Percentiles rank a stretch among this genome's conserved stretches.
These are phyloP conservation scores for Dioscorea zingiberensis DNA, from an alignment of 106 monocot genomes.

Conservation along the genomic window DNA sequence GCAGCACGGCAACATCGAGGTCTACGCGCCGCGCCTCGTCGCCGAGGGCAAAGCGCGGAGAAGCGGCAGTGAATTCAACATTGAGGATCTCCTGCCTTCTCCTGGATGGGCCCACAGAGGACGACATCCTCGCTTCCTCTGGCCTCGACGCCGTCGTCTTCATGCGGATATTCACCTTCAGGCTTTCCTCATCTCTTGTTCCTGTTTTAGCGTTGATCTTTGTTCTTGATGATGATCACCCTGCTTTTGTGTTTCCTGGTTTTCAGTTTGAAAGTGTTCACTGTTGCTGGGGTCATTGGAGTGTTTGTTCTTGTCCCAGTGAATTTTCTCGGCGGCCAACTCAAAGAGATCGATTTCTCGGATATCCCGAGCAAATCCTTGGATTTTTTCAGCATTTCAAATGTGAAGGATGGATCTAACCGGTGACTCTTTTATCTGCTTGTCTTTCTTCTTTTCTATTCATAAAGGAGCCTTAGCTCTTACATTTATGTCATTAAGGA, in stretches of 20 bases:
- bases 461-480: too few relatives aligned
- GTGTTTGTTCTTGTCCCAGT: conserved; percentile 77
- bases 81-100: conserved; percentile 67
- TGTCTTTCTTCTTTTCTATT: too few relatives aligned
- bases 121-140: conserved; percentile 46
- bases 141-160: conserved; percentile 94
- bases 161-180: conserved; percentile 78
- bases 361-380: conserved; percentile 76
- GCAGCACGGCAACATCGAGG: conserved; percentile 45
- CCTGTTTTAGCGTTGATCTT: neutral
- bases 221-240: neutral
- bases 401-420: conserved; percentile 86
- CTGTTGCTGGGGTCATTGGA: conserved; percentile 66
- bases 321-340: conserved; percentile 73
- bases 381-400: conserved; percentile 90
- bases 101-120: conserved; percentile 80
- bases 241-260: neutral
- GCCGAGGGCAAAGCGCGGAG: conserved; percentile 36
- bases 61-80: conserved; percentile 19
- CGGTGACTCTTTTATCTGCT: conserved; percentile 32
- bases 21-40: conserved; percentile 75
- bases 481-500: too few relatives aligned
- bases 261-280: conserved; percentile 83
- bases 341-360: conserved; percentile 53
- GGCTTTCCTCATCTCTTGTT: conserved; percentile 15